Percentiles rank a stretch among this genome's conserved stretches.
phyloP scores from a whole-genome alignment of 257 asterid genomes.

The Gentiana macrophylla region DNA sequence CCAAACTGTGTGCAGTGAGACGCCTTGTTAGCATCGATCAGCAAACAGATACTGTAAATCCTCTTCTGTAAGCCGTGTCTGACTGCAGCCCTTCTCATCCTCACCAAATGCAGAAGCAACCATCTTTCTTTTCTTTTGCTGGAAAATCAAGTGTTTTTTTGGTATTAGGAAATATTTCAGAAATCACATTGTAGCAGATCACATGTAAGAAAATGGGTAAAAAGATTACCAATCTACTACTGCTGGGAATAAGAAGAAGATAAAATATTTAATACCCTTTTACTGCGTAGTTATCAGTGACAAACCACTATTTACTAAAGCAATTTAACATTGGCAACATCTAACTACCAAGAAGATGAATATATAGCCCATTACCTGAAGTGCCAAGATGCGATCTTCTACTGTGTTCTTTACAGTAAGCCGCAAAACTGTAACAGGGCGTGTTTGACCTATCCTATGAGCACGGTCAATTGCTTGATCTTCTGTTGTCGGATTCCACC shows the following conservation, averaged over 20 bases:
- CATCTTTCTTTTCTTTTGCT: slow-evolving; percentile 94
- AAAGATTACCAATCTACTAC: too few relatives aligned
- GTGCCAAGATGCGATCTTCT: slow-evolving; percentile 92
- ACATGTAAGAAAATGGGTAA: too few relatives aligned
- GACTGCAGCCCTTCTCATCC: slow-evolving; percentile 62
- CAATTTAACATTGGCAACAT: not conserved
- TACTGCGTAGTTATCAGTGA: too few relatives aligned
- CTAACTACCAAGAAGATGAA: not conserved
- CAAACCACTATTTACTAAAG: not conserved
- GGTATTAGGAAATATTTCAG: slow-evolving; percentile 3
- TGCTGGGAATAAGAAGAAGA: too few relatives aligned
- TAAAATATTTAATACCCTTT: too few relatives aligned
- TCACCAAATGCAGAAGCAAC: slow-evolving; percentile 96
- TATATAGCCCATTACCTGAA: slow-evolving; percentile 50
- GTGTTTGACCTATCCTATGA: slow-evolving; percentile 92
- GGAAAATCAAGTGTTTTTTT: slow-evolving; percentile 11
- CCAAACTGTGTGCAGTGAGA: not conserved
- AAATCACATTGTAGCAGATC: not conserved
- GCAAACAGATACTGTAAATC: slow-evolving; percentile 70
- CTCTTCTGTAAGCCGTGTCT: slow-evolving; percentile 75
- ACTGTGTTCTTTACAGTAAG: slow-evolving; percentile 91
- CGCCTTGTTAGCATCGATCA: slow-evolving; percentile 7
- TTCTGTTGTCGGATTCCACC: slow-evolving; percentile 99
- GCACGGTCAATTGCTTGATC: slow-evolving; percentile 99
- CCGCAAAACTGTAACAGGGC: slow-evolving; percentile 88